Percentiles rank a stretch among this genome's conserved stretches.
These are phyloP conservation scores for Penicillium polonicum DNA, from an alignment of 2,329 filamentous ascomycete genomes.

Conservation along the genomic window DNA sequence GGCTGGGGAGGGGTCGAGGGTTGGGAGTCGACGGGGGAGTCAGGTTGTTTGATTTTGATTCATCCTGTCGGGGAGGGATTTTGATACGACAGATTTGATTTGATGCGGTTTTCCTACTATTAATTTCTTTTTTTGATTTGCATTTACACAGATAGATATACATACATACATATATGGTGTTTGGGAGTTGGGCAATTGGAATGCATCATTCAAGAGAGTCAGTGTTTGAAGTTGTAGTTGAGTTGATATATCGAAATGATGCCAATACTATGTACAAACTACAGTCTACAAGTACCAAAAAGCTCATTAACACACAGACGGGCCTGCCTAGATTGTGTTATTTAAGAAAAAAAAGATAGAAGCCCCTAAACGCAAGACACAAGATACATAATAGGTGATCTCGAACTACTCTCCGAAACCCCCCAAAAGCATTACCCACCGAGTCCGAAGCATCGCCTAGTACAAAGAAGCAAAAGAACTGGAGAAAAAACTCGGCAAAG, in stretches of 20 bases:
- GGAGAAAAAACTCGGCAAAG: not conserved
- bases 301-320: conserved; percentile 10
- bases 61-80: not conserved
- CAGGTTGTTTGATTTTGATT: conserved; percentile 24
- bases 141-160: conserved; percentile 9
- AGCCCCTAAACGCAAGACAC: conserved; percentile 1
- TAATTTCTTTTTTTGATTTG: conserved; percentile 5
- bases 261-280: not conserved
- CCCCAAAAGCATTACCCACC: not conserved
- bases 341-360: conserved; percentile 17
- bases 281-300: not conserved
- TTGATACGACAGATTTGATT: conserved; percentile 6
- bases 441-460: not conserved
- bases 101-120: not conserved
- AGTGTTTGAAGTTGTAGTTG: not conserved
- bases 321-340: conserved; percentile 29
- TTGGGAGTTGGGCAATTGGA: conserved; percentile 1
- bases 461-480: not conserved
- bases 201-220: not conserved
- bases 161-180: conserved; percentile 13
- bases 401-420: conserved; percentile 2
- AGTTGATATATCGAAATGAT: not conserved
- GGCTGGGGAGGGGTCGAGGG: conserved; percentile 31
- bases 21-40: conserved; percentile 31
- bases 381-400: not conserved